These are phyloP conservation scores for Hyparrhenia diplandra DNA, from an alignment of 176 grass and related monocot genomes.

Conservation along the genomic window DNA sequence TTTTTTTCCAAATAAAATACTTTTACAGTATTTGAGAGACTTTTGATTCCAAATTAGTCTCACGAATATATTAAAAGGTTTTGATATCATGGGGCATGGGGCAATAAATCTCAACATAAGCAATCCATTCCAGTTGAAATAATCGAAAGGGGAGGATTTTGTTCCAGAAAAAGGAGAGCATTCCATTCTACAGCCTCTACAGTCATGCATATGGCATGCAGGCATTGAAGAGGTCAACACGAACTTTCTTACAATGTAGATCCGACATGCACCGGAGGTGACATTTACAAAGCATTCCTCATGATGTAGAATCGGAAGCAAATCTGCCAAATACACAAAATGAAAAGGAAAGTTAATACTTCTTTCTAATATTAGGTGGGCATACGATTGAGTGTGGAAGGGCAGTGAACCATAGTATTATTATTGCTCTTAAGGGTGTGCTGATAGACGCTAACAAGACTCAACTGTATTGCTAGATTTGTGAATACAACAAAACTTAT, in stretches of 20 bases:
- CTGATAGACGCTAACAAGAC: not conserved
- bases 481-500: not conserved
- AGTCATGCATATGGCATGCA: constrained; percentile 6
- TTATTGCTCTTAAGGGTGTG: not conserved
- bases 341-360: not conserved
- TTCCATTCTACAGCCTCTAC: not conserved
- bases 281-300: not conserved
- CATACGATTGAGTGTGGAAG: too few relatives aligned
- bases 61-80: constrained; percentile 14
- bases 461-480: not conserved
- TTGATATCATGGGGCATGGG: not conserved
- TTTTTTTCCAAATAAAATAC: constrained; percentile 7
- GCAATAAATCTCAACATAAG: constrained; percentile 19
- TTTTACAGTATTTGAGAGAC: constrained; percentile 7
- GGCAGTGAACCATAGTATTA: not conserved
- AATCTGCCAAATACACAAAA: constrained; percentile 24
- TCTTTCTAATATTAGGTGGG: not conserved
- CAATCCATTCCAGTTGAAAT: constrained; percentile 20
- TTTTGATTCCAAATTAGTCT: constrained; percentile 29
- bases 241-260: constrained; percentile 19
- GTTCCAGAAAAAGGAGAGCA: not conserved
- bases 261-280: constrained; percentile 9
- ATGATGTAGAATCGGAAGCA: constrained; percentile 16
- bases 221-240: constrained; percentile 10
- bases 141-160: constrained; percentile 14